phyloP scores from a whole-genome alignment of 2,329 filamentous ascomycete genomes.

The Paecilomyces niveus region DNA sequence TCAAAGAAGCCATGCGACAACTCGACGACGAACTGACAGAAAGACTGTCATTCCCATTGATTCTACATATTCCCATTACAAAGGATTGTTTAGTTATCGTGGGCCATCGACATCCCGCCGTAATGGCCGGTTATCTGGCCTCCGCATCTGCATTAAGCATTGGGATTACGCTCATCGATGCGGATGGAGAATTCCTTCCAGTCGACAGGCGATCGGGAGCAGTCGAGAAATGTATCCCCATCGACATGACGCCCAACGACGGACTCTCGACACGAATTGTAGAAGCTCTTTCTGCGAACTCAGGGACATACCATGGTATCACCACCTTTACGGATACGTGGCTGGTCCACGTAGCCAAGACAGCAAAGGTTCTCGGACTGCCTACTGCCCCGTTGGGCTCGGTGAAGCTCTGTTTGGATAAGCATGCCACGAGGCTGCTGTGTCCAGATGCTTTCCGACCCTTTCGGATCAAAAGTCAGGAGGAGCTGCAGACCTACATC shows the following conservation, averaged over 20 bases:
- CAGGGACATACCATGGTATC: slow-evolving; percentile 29
- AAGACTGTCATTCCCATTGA: too few species aligned
- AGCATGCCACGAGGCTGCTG: slow-evolving; percentile 20
- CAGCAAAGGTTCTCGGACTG: slow-evolving; percentile 23
- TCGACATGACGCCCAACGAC: slow-evolving; percentile 19
- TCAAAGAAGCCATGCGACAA: too few species aligned
- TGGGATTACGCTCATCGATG: slow-evolving; percentile 29
- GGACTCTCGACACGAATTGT: slow-evolving; percentile 22
- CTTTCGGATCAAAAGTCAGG: neutral
- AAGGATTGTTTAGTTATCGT: slow-evolving; percentile 4
- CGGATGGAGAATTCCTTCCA: slow-evolving; percentile 34
- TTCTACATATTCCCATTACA: too few species aligned
- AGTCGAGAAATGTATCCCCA: slow-evolving; percentile 16
- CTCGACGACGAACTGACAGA: too few species aligned
- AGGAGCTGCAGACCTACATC: neutral
- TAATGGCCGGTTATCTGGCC: slow-evolving; percentile 4
- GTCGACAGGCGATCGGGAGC: slow-evolving; percentile 22
- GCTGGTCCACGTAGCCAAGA: slow-evolving; percentile 21
- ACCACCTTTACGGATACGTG: slow-evolving; percentile 28
- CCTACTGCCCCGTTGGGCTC: slow-evolving; percentile 21
- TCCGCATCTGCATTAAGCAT: slow-evolving; percentile 30
- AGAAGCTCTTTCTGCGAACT: slow-evolving; percentile 13
- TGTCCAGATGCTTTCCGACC: slow-evolving; percentile 2
- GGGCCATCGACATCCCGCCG: slow-evolving; percentile 3
- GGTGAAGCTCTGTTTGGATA: slow-evolving; percentile 23